Base-by-base conservation (phyloP, 352 stramenopile species). In the Phytophthora sojae region DNA sequence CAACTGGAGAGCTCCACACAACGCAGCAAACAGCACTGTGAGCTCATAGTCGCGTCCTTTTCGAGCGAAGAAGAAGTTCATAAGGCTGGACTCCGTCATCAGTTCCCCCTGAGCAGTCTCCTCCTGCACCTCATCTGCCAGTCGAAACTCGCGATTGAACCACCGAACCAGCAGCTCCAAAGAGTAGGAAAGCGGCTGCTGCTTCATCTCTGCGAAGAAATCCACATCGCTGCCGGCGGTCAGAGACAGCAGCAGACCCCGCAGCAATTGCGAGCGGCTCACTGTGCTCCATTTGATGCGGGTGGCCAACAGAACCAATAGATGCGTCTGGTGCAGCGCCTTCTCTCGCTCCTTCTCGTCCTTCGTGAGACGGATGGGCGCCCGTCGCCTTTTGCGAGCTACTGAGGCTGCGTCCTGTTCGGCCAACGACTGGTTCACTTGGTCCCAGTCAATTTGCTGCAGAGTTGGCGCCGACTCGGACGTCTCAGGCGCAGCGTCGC, bases 121-220 rank as follows among this genome's bases (percentile, higher is more conserved):
- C 12, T 66, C 32, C 0, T 77, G 53, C 19, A 50, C 66, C 17
- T 70, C 58, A 15, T 73, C 67, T 14, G 9, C 30, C 4, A 88
- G 17, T 35, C 64, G 51, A 64, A 92, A 94, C n/a, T 83, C 65
- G 32, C 58, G 39, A 44, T 73, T 60, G 53, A 94, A 92, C 88
- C 89, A 96, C 17, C 79, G 82, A 67, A 94, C 66, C 14, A 96
- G 71, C 61, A 88, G 70, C 69, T 93, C 78, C 54, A 94, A 54
- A 37, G 72, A 77, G 64, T 92, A 94, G 58, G 57, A 51, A 51
- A 85, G 73, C 25, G 76, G 77, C 35, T 80, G 75, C 32, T 61
- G 37, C 17, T 72, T 72, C 50, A 82, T 57, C 3, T 85, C 75
- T 4, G 52, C 47, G 25, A 81, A 81, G 49, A 90, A 88, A 64